These are phyloP conservation scores for Rosa persica DNA, from an alignment of 306 rosid genomes.

Conservation along the genomic window DNA sequence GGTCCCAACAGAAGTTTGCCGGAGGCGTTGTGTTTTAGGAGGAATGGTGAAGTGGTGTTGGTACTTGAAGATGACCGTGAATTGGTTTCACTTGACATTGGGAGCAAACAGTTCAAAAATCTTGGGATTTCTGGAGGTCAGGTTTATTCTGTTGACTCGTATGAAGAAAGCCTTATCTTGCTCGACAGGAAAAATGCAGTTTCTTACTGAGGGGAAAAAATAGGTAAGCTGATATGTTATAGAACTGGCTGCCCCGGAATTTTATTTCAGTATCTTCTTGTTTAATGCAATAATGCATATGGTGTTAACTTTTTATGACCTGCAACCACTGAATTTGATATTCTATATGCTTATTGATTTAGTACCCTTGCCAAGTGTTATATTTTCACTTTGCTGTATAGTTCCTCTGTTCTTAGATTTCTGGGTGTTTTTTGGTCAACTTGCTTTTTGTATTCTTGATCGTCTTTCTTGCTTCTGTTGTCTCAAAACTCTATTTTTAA, in stretches of 20 bases:
- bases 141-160: background rate
- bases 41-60: background rate
- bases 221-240: background rate
- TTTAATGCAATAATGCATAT: background rate
- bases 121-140: background rate
- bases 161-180: too few species aligned
- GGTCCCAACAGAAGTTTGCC: background rate
- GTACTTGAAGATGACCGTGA: background rate
- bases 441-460: background rate
- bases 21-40: background rate
- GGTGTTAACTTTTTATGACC: background rate
- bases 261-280: background rate
- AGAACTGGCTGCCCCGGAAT: too few species aligned
- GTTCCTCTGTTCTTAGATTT: background rate
- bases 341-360: background rate
- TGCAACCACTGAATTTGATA: background rate
- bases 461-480: background rate
- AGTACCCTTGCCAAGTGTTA: background rate
- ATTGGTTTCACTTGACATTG: background rate
- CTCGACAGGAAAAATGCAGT: background rate
- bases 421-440: background rate
- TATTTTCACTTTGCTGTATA: background rate
- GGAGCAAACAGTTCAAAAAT: background rate
- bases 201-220: background rate
- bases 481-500: background rate